These are phyloP conservation scores for Neurospora sp. DNA, from an alignment of 495 filamentous ascomycete species.

Conservation along the genomic window DNA sequence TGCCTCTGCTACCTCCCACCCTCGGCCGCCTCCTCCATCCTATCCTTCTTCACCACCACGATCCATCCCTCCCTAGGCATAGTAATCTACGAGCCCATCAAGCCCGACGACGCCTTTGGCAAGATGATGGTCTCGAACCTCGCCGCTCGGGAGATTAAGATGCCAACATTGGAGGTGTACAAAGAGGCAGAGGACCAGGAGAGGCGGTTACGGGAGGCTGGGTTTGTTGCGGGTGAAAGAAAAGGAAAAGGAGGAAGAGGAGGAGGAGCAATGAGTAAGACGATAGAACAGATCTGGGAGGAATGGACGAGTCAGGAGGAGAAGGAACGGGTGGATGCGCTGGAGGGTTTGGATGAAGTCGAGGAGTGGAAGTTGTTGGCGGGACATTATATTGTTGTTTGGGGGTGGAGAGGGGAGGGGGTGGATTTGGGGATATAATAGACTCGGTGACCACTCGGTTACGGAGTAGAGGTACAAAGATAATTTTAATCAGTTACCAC, in stretches of 20 bases:
- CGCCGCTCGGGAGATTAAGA: conserved; percentile 67
- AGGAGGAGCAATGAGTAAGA: conserved; percentile 35
- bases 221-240: conserved; percentile 39
- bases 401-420: conserved; percentile 46
- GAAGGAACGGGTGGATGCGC: conserved; percentile 62
- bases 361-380: conserved; percentile 90
- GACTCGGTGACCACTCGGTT: background rate
- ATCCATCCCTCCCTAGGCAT: conserved; percentile 48
- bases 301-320: conserved; percentile 62
- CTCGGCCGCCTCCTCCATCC: conserved; percentile 46
- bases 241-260: conserved; percentile 14
- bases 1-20: conserved; percentile 80
- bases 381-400: conserved; percentile 80
- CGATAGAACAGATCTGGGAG: conserved; percentile 67
- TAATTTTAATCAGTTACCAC: background rate
- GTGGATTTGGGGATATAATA: conserved; percentile 9
- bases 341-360: conserved; percentile 91
- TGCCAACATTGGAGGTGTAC: conserved; percentile 73
- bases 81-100: conserved; percentile 82
- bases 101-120: conserved; percentile 76
- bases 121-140: conserved; percentile 86
- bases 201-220: conserved; percentile 47
- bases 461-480: background rate
- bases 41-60: conserved; percentile 53
- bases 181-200: conserved; percentile 54